phyloP scores from a whole-genome alignment of 2,329 filamentous ascomycete species.

The Hymenoscyphus scutula region DNA sequence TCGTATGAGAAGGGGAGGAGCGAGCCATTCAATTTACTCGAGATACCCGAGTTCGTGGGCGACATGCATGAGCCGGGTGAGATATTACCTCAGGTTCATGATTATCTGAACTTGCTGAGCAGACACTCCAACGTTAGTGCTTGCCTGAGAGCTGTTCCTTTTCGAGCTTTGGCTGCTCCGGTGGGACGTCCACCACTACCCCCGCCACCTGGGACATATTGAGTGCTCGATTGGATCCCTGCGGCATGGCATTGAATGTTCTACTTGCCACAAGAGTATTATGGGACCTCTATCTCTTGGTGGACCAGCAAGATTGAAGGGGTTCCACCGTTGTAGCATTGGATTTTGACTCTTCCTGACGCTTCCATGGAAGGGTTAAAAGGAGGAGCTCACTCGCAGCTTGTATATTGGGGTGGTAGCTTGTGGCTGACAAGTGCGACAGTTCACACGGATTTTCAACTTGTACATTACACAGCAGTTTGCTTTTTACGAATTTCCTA shows the following conservation, averaged over 20 bases:
- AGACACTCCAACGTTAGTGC: slow-evolving; percentile 59
- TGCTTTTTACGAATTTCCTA: slow-evolving; percentile 6
- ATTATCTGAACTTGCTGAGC: slow-evolving; percentile 57
- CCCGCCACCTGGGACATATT: not conserved
- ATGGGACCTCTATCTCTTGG: not conserved
- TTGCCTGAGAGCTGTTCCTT: slow-evolving; percentile 54
- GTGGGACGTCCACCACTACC: not conserved
- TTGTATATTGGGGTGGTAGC: slow-evolving; percentile 8
- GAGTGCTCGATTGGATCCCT: not conserved
- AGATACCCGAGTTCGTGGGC: slow-evolving; percentile 73
- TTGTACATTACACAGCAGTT: slow-evolving; percentile 1
- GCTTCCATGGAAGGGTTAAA: not conserved
- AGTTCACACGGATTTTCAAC: not conserved
- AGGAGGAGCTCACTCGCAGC: not conserved
- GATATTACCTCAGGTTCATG: slow-evolving; percentile 58
- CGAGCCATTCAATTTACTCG: slow-evolving; percentile 80
- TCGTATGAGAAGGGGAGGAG: slow-evolving; percentile 73
- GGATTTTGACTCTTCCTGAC: not conserved
- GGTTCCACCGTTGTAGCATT: not conserved
- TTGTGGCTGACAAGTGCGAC: not conserved
- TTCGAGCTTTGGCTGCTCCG: slow-evolving; percentile 35
- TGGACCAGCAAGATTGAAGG: not conserved
- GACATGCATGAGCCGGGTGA: slow-evolving; percentile 39
- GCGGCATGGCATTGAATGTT: not conserved
- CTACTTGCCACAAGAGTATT: not conserved